Percentiles rank a stretch among this genome's conserved stretches.
Conservation (phyloP, 192 early-diverging fungal genomes). For the Kickxella alabastrina region DNA sequence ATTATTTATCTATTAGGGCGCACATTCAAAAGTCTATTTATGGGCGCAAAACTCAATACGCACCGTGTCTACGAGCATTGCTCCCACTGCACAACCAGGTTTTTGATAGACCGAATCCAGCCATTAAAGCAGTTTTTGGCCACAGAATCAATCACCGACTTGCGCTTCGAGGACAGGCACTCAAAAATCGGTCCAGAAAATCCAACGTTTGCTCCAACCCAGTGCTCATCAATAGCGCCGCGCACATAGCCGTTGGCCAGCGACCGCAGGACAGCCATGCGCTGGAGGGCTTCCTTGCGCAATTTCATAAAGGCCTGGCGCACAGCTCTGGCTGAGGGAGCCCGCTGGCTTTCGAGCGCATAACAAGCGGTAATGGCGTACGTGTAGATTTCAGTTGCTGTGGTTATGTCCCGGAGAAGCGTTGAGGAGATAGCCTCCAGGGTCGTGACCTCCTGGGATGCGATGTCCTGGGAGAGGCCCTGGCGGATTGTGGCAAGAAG, state of each 20-base stretch:
- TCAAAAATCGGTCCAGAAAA: background rate
- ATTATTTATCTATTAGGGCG: too few species aligned
- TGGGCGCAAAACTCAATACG: too few species aligned
- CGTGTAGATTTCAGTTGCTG: conserved; percentile 33
- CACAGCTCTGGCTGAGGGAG: conserved; percentile 18
- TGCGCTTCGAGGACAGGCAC: conserved; percentile 17
- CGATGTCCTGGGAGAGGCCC: conserved; percentile 6
- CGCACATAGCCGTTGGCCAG: conserved; percentile 21
- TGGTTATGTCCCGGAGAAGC: conserved; percentile 14
- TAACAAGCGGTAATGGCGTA: conserved; percentile 22
- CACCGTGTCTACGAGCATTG: background rate
- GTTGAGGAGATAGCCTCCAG: conserved; percentile 5
- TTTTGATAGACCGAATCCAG: conserved; percentile 38
- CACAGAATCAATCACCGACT: conserved; percentile 7
- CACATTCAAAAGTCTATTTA: too few species aligned
- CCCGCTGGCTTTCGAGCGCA: conserved; percentile 15
- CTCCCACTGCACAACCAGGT: conserved; percentile 35
- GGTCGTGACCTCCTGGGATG: background rate
- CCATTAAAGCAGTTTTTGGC: conserved; percentile 28
- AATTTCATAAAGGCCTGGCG: conserved; percentile 16
- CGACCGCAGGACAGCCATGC: conserved; percentile 10
- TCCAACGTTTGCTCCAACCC: conserved; percentile 8
- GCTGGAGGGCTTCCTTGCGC: conserved; percentile 27
- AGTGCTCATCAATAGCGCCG: conserved; percentile 18
- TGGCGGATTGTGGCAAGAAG: conserved; percentile 13